Base-by-base conservation (phyloP, 345 rosid species). In the Abelmoschus esculentus region DNA sequence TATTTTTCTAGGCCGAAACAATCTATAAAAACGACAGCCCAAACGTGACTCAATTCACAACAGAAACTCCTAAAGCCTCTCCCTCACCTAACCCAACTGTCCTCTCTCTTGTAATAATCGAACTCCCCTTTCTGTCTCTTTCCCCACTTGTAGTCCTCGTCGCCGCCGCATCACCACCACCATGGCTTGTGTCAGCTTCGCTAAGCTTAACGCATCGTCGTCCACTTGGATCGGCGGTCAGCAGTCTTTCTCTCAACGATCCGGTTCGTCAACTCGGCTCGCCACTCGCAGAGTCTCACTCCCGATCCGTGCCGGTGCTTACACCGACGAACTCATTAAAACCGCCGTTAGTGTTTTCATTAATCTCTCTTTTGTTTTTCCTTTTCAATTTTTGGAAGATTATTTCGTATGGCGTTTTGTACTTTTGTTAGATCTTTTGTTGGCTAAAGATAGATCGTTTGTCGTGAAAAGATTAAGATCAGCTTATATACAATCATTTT, bases 281-380 rank as follows among this genome's bases (percentile, higher is more conserved):
- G 63, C 74, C 36, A 64, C 84, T 79, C 80, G 87, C 82, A 88
- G 92, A 2, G 80, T 86, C 84, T 80, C 87, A 76, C 67, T 88
- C 66, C 81, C 90, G 79, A 86, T 91, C 87, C 92, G 97, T 72
- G 93, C 96, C 71, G 63, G 75, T 19, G 64, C 91, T 72, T 91
- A 86, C 83, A 72, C 90, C 70, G 96, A 91, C 61, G 99, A 95
- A 80, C 99, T 95, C 82, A 81, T 95, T 69, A 66, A 88, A 73
- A 95, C 97, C 74, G 95, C 98, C 60, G 98, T 93, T 69, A 84
- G 91, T 86, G 65, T 56, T 72, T 63, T 32, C 18, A 59, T 59
- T 18, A 18, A 44, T 55, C 0, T 57, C 69, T 3, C 56, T 9
- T 22, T 53, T 17, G 9, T 7, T 22, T 22, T 57, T 32, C 17